Base-by-base conservation (phyloP, 2,329 filamentous ascomycete genomes). In the Cladosporium velox region DNA sequence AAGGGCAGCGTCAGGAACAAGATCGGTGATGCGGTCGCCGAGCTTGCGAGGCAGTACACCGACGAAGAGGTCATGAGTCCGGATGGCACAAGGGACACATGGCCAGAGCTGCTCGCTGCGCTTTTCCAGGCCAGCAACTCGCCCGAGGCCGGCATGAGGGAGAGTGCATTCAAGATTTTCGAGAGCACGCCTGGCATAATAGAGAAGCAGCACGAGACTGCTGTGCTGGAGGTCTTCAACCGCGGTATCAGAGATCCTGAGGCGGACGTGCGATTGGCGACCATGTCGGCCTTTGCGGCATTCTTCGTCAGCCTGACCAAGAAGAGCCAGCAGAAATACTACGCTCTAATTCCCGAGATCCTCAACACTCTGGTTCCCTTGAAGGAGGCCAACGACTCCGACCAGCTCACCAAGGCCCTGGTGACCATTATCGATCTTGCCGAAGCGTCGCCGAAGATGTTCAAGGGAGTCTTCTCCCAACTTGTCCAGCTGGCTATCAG, bases 391-490 rank as follows among this genome's bases (percentile, higher is more conserved):
- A 88, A 91, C 70, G 92, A 99, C 75, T 95, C 92, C 14, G 94
- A 97, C 15, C 90, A 96, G 70, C 87, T 99, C 18, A 94, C 92
- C 71, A 93, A 93, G 76, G 93, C 93, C 26, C 88, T 99, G 51
- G 84, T 97, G 65, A 90, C 94, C 28, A 85, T 99, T 58, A 97
- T 99, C 73, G 95, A 98, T 70, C 85, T 99, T 65, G 95, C 95
- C 47, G 95, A 98, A 79, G 87, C 90, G n/a, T 91, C 92, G 26
- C 93, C 94, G 26, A 96, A 95, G 81, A 98, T 98, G 93, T 99
- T 99, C 83, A 96, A 95, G 81, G 86, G 86, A 24, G 84, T 96
- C n/a, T 99, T 99, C 82, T 90, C 91, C 75, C 93, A 92, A 74
- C 85, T 99, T 4, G 94, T 98, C 61, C 89, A 91, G 72, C 97